These are phyloP conservation scores for Yarrowia bubula DNA, from an alignment of 805 yeast genomes.

Conservation along the genomic window DNA sequence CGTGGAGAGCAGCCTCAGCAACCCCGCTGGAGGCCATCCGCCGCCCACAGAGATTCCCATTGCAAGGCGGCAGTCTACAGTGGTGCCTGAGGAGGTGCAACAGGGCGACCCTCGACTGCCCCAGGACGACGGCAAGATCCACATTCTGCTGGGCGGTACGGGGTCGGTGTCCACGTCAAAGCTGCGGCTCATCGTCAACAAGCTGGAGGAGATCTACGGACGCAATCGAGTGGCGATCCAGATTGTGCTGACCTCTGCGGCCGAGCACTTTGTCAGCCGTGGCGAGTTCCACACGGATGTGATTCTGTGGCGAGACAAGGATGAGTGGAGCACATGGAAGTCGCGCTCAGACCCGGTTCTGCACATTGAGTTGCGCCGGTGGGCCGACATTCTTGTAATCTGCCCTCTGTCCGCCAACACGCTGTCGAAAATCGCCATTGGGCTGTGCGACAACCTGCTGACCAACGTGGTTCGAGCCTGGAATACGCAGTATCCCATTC, in stretches of 20 bases:
- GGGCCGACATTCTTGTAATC: conserved; percentile 92
- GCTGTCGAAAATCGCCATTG: conserved; percentile 81
- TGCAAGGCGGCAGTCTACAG: conserved; percentile 23
- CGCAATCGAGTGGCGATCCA: conserved; percentile 74
- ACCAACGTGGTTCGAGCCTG: conserved; percentile 92
- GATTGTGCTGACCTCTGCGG: conserved; percentile 78
- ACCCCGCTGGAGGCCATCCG: conserved; percentile 16
- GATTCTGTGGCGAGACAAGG: conserved; percentile 87
- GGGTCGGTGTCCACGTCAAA: conserved; percentile 85
- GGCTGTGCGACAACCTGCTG: conserved; percentile 86
- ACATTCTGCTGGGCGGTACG: conserved; percentile 80
- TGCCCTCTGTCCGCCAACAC: conserved; percentile 97
- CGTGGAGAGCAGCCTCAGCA: not conserved
- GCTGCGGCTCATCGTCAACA: conserved; percentile 73
- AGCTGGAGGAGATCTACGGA: conserved; percentile 77
- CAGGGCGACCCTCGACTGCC: conserved; percentile 57
- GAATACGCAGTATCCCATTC: conserved; percentile 87
- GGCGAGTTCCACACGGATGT: conserved; percentile 64
- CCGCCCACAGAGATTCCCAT: conserved; percentile 18
- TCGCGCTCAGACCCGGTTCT: conserved; percentile 83
- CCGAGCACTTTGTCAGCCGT: conserved; percentile 70
- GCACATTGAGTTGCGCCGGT: conserved; percentile 89
- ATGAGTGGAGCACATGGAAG: conserved; percentile 92
- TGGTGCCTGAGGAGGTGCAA: not conserved
- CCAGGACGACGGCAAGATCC: conserved; percentile 84